phyloP scores from a whole-genome alignment of 371 early-diverging fungal species.

The Circinella umbellata region DNA sequence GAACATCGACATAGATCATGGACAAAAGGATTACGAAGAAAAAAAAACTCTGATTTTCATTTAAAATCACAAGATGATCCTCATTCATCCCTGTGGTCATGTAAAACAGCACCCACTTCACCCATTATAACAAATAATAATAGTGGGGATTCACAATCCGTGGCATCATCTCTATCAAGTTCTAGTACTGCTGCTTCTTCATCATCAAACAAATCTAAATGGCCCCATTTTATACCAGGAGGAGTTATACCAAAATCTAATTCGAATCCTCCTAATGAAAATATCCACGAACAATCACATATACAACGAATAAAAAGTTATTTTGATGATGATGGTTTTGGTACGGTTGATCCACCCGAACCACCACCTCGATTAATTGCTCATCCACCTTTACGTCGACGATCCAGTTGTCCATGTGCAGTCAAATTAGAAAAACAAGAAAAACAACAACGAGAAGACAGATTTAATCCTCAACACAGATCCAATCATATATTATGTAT shows the following conservation, averaged over 20 bases:
- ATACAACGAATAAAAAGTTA: too few relatives aligned
- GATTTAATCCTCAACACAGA: neutral
- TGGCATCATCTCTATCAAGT: neutral
- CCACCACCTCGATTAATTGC: conserved; percentile 17
- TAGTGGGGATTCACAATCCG: neutral
- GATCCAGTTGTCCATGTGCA: conserved; percentile 17
- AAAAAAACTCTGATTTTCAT: conserved; percentile 51
- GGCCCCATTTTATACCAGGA: neutral
- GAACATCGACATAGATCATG: neutral
- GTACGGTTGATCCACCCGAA: conserved; percentile 18
- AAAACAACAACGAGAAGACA: too few relatives aligned
- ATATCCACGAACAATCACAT: too few relatives aligned
- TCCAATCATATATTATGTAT: neutral
- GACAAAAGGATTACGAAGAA: neutral
- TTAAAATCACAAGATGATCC: conserved; percentile 25
- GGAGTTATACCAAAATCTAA: neutral
- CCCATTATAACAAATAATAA: neutral
- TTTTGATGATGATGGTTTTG: too few relatives aligned
- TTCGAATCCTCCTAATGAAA: neutral
- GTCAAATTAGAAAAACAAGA: neutral
- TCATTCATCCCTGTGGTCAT: neutral
- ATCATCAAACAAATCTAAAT: neutral
- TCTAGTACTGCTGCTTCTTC: neutral
- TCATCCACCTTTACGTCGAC: conserved; percentile 17
- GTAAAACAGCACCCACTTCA: neutral